A percentile compares a stretch with the other conserved stretches of the same genome.
Evolutionary conservation across 495 filamentous ascomycete species (phyloP).

Genomic region (Niebla homalea): DNA sequence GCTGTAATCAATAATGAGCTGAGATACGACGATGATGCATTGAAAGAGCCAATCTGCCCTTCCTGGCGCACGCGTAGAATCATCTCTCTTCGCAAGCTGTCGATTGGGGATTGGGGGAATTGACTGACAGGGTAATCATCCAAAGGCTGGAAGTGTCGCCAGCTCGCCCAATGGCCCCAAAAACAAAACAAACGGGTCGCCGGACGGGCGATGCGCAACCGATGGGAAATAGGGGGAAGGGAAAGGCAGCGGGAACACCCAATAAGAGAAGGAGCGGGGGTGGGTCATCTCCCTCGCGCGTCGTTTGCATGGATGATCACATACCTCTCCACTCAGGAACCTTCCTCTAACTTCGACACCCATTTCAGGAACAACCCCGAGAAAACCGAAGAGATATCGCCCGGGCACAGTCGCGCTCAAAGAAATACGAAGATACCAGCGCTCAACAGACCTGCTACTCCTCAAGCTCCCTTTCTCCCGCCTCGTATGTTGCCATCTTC

Average conservation of each 20-base stretch:
- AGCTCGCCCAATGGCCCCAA: background rate
- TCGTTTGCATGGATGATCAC: conserved; percentile 4
- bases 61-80: too few species aligned
- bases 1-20: too few species aligned
- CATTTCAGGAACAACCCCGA: background rate
- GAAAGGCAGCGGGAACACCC: background rate
- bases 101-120: too few species aligned
- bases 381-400: conserved; percentile 48
- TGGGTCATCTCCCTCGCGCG: background rate
- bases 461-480: conserved; percentile 76
- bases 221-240: background rate
- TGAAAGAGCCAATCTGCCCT: too few species aligned
- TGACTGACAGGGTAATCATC: too few species aligned
- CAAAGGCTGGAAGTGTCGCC: background rate
- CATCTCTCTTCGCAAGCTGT: too few species aligned
- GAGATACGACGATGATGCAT: too few species aligned
- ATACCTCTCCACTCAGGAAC: conserved; percentile 3
- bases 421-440: conserved; percentile 80
- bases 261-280: conserved; percentile 5
- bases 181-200: background rate
- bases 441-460: conserved; percentile 66
- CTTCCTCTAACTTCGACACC: conserved; percentile 4
- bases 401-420: conserved; percentile 75
- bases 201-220: conserved; percentile 1
- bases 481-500: conserved; percentile 41